These are phyloP conservation scores for Echites panduratus DNA, from an alignment of 257 asterid genomes.

Conservation along the genomic window DNA sequence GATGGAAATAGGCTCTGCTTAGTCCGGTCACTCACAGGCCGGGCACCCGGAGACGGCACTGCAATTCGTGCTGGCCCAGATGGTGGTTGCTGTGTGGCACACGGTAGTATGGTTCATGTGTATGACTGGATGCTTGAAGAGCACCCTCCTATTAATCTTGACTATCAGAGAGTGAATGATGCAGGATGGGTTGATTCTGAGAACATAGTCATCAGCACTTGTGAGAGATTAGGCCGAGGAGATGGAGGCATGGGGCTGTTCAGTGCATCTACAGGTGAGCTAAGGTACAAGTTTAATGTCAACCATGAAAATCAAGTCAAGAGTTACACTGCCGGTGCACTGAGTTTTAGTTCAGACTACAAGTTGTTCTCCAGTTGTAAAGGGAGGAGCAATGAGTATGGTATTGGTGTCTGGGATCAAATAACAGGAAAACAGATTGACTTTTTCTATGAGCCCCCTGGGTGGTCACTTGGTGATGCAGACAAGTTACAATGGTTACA, in stretches of 20 bases:
- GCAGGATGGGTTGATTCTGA: constrained; percentile 65
- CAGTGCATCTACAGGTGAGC: constrained; percentile 49
- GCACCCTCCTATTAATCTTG: constrained; percentile 72
- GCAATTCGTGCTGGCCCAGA: constrained; percentile 90
- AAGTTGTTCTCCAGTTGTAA: constrained; percentile 82
- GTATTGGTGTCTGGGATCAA: constrained; percentile 91
- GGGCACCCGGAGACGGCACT: constrained; percentile 86
- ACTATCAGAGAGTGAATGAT: constrained; percentile 86
- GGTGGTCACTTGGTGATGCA: constrained; percentile 93
- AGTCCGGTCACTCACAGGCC: constrained; percentile 43
- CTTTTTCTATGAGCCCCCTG: constrained; percentile 72
- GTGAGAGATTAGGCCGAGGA: constrained; percentile 74
- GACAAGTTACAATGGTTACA: constrained; percentile 79
- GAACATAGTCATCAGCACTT: constrained; percentile 64
- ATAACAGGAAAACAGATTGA: constrained; percentile 72
- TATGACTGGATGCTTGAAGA: constrained; percentile 91
- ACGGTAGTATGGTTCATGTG: constrained; percentile 88
- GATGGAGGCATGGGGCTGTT: constrained; percentile 93
- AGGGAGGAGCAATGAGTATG: constrained; percentile 87
- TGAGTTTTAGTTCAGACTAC: constrained; percentile 57
- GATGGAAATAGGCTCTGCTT: constrained; percentile 69
- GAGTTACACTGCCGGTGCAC: constrained; percentile 76
- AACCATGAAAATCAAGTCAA: constrained; percentile 61
- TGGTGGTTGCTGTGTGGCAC: constrained; percentile 94
- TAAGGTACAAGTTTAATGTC: constrained; percentile 64